Percentiles rank a stretch among this genome's conserved stretches.
Conservation (phyloP, 2,329 filamentous ascomycete species). For the Pseudogymnoascus sp. region DNA sequence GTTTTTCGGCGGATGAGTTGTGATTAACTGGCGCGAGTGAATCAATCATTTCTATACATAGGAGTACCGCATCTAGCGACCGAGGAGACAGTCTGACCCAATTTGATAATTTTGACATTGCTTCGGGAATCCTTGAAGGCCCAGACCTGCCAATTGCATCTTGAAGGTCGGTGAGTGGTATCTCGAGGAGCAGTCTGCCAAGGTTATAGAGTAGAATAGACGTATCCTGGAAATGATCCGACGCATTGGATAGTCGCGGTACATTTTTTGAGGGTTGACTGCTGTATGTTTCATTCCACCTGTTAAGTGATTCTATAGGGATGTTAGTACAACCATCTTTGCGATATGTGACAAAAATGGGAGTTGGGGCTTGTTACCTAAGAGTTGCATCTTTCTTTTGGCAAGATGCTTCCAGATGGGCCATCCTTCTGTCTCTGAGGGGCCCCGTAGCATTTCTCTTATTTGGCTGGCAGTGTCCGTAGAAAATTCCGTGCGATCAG, state of each 20-base stretch:
- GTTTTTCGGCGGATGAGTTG: neutral
- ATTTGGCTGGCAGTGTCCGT: neutral
- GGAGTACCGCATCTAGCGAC: slow-evolving; percentile 14
- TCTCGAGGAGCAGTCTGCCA: slow-evolving; percentile 15
- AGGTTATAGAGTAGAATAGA: slow-evolving; percentile 16
- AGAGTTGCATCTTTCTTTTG: neutral
- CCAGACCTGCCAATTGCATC: slow-evolving; percentile 19
- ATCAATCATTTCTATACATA: slow-evolving; percentile 16
- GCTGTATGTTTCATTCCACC: neutral
- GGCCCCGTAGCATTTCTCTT: neutral
- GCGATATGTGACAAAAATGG: neutral
- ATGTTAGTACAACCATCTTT: neutral
- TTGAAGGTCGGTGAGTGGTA: slow-evolving; percentile 18
- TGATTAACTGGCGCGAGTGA: slow-evolving; percentile 8
- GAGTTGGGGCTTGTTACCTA: neutral
- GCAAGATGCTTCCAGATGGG: neutral
- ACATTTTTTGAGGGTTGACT: neutral
- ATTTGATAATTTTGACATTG: slow-evolving; percentile 14
- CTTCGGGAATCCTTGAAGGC: slow-evolving; percentile 11
- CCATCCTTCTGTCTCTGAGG: neutral
- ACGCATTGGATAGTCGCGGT: slow-evolving; percentile 3
- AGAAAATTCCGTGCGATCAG: neutral
- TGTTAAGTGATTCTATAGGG: neutral
- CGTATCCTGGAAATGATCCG: slow-evolving; percentile 15
- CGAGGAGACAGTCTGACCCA: slow-evolving; percentile 13